phyloP scores from a whole-genome alignment of 2,329 filamentous ascomycete species.

The Rhynchosporium secalis region DNA sequence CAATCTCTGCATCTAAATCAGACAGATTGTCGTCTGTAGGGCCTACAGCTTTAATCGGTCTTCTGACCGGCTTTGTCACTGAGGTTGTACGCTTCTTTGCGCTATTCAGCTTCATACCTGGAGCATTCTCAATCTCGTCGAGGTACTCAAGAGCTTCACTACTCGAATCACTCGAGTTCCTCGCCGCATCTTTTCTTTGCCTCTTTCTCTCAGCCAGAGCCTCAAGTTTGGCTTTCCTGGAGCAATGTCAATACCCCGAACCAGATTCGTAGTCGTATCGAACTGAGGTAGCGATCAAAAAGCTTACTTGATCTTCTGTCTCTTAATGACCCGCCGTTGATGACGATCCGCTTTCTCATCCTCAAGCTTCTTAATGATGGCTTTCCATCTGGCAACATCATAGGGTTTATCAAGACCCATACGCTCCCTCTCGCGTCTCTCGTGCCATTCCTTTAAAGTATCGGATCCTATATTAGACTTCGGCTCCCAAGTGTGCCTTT shows the following conservation, averaged over 20 bases:
- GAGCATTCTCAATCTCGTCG: constrained; percentile 20
- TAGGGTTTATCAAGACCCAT: constrained; percentile 28
- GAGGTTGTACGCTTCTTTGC: background rate
- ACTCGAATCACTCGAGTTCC: constrained; percentile 28
- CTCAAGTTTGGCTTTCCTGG: constrained; percentile 4
- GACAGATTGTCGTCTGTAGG: background rate
- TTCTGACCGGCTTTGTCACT: background rate
- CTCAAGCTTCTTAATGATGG: constrained; percentile 7
- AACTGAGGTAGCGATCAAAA: background rate
- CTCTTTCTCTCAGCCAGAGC: constrained; percentile 21
- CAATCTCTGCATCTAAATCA: background rate
- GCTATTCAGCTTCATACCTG: background rate
- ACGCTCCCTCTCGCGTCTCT: constrained; percentile 27
- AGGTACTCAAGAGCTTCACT: constrained; percentile 36
- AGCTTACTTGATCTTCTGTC: constrained; percentile 22
- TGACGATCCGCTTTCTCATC: constrained; percentile 28
- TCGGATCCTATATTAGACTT: constrained; percentile 44
- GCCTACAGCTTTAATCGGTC: background rate
- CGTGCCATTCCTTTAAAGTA: constrained; percentile 41
- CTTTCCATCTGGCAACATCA: constrained; percentile 30
- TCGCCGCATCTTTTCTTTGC: constrained; percentile 14
- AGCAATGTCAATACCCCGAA: background rate
- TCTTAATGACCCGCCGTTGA: constrained; percentile 29
- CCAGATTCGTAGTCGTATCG: no score
- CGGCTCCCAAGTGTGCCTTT: constrained; percentile 58